Evolutionary conservation across 129 eudicot genomes (phyloP).

Genomic region (Gnaphalium uliginosum): DNA sequence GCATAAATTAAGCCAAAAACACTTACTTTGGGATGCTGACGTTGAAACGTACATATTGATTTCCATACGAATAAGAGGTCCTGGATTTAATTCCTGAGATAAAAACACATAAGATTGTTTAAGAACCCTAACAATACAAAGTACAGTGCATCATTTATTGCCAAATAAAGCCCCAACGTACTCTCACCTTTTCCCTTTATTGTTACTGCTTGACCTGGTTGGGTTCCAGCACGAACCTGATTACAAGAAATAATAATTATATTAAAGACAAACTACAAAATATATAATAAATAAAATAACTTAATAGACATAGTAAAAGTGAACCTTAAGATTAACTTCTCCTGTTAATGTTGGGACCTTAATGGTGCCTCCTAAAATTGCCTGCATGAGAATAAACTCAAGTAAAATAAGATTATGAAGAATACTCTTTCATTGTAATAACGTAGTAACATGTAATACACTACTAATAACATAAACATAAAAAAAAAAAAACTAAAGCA

Average conservation of each 20-base stretch:
- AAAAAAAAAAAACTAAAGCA: background rate
- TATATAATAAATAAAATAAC: background rate
- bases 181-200: constrained; percentile 73
- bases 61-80: constrained; percentile 64
- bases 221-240: constrained; percentile 90
- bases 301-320: background rate
- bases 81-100: constrained; percentile 74
- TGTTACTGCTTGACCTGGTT: constrained; percentile 88
- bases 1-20: constrained; percentile 16
- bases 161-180: background rate
- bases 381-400: constrained; percentile 48
- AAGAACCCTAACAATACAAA: background rate
- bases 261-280: background rate
- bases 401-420: background rate
- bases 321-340: constrained; percentile 83
- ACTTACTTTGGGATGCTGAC: constrained; percentile 83
- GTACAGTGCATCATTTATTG: background rate
- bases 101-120: background rate
- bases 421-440: background rate
- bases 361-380: constrained; percentile 76
- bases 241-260: background rate
- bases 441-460: background rate
- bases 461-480: background rate
- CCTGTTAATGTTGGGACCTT: constrained; percentile 92
- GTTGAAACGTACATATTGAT: constrained; percentile 80